A percentile compares a stretch with the other conserved stretches of the same genome.
phyloP scores from a whole-genome alignment of 164 flowering plant genomes.

The Nelumbo lutea region DNA sequence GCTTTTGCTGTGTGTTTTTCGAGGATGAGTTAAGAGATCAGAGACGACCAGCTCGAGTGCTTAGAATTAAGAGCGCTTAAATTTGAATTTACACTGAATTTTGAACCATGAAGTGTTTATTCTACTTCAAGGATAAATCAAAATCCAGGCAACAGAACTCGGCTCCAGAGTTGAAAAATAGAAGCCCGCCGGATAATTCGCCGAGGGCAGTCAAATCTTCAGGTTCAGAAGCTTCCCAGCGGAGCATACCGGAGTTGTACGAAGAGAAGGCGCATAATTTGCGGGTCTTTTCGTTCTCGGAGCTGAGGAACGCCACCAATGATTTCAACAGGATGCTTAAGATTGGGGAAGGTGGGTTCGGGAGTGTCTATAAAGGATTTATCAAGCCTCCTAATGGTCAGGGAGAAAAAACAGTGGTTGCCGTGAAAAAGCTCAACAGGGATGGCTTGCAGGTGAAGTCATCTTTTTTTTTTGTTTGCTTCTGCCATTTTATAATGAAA shows the following conservation, averaged over 20 bases:
- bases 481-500: background rate
- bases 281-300: constrained; percentile 49
- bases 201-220: constrained; percentile 32
- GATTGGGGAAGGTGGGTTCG: constrained; percentile 87
- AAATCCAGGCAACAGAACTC: constrained; percentile 34
- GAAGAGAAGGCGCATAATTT: constrained; percentile 54
- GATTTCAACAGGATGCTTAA: constrained; percentile 50
- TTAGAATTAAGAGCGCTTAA: background rate
- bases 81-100: background rate
- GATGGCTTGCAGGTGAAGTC: constrained; percentile 72
- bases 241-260: constrained; percentile 48
- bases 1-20: background rate
- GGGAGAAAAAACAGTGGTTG: constrained; percentile 48
- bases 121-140: constrained; percentile 37
- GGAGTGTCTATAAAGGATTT: constrained; percentile 60
- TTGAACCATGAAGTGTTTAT: constrained; percentile 50
- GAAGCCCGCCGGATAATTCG: constrained; percentile 23
- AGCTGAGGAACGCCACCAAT: constrained; percentile 56
- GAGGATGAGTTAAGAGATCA: background rate
- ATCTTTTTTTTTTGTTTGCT: background rate
- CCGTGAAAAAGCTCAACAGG: constrained; percentile 62
- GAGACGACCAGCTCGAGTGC: background rate
- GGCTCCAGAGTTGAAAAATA: constrained; percentile 38
- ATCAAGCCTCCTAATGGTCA: constrained; percentile 43
- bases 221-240: constrained; percentile 32